These are phyloP conservation scores for Helianthus tuberosus DNA, from an alignment of 129 eudicot species.

Conservation along the genomic window DNA sequence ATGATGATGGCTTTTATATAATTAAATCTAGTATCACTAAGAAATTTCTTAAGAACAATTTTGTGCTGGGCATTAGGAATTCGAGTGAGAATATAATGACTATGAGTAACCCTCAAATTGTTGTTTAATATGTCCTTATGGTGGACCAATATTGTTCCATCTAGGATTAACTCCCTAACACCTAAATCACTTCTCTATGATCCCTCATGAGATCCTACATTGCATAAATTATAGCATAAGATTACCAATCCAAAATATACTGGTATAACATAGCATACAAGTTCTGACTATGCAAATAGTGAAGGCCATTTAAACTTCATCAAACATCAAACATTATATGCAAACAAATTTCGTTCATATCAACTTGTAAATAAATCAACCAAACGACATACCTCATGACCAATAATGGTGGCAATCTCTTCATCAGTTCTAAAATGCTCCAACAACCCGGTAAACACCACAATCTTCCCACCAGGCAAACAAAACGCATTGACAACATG, in stretches of 20 bases:
- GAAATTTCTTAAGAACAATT: not conserved
- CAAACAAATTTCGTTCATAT: not conserved
- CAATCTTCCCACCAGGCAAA: constrained; percentile 97
- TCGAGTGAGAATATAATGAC: not conserved
- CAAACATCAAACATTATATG: no score
- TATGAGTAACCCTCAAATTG: not conserved
- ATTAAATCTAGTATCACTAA: no score
- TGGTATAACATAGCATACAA: no score
- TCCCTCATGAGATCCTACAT: constrained; percentile 7
- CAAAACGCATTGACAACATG: constrained; percentile 83
- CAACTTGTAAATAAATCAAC: not conserved
- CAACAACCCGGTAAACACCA: constrained; percentile 86
- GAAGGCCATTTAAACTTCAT: not conserved
- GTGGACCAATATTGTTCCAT: not conserved
- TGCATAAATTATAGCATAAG: not conserved
- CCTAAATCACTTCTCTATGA: not conserved
- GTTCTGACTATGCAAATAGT: not conserved
- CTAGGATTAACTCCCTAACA: not conserved
- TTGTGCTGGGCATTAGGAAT: not conserved
- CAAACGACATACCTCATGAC: constrained; percentile 90
- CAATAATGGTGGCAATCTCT: constrained; percentile 93
- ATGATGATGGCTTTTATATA: not conserved
- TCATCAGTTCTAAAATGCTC: constrained; percentile 68
- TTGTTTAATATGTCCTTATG: not conserved
- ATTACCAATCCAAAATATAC: not conserved